Conservation (phyloP, 768 basidiomycete genomes). For the Lactifluus volemus region DNA sequence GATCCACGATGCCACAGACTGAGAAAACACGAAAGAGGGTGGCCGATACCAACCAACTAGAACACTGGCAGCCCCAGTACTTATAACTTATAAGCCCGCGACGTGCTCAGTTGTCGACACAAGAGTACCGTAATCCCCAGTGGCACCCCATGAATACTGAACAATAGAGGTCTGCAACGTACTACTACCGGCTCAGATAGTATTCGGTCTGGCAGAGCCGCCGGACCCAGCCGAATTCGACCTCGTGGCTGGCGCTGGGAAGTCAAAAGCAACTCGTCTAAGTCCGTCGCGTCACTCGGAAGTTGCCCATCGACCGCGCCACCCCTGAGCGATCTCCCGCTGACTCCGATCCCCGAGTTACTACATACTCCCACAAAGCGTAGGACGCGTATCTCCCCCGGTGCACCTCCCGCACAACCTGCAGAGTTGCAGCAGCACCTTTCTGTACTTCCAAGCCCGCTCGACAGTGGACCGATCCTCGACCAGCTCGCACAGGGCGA, state of each 20-base stretch:
- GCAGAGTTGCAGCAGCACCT: neutral
- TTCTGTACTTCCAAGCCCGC: constrained; percentile 1
- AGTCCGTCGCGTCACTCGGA: constrained; percentile 3
- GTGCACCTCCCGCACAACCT: neutral
- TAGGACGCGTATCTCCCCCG: neutral
- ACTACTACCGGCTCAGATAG: too few relatives aligned
- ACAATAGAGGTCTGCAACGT: constrained; percentile 1
- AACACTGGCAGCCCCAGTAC: neutral
- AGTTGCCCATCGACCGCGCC: constrained; percentile 12
- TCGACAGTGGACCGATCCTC: constrained; percentile 1
- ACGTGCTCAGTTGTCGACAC: neutral
- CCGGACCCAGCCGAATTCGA: too few relatives aligned
- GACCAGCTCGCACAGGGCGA: neutral
- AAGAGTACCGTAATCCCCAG: neutral
- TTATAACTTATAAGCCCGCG: neutral
- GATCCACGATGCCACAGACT: constrained; percentile 15
- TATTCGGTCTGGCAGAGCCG: too few relatives aligned
- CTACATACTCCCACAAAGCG: constrained; percentile 7
- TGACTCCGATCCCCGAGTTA: constrained; percentile 14
- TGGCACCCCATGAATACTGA: neutral
- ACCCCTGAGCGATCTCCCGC: constrained; percentile 13
- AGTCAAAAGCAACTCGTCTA: neutral
- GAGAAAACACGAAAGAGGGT: neutral
- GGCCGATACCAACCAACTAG: neutral
- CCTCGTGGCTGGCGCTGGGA: neutral